Evolutionary conservation across 306 rosid species (phyloP).

Genomic region (Spatholobus suberectus): DNA sequence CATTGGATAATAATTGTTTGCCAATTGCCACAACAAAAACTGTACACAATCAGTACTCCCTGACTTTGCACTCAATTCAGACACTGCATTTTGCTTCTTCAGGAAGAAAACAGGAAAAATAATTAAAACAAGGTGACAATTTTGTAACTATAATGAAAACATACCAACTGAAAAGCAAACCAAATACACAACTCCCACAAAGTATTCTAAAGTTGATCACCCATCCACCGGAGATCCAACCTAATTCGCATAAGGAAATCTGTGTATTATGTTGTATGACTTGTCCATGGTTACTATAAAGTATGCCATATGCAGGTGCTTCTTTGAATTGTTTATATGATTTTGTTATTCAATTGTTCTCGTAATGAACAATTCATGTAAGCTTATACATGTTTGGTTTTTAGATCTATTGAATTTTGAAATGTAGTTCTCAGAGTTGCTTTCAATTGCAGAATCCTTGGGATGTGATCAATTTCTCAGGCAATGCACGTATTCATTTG

Average conservation of each 20-base stretch:
- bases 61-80: neutral
- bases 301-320: neutral
- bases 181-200: neutral
- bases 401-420: constrained; percentile 19
- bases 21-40: neutral
- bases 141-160: neutral
- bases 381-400: constrained; percentile 6
- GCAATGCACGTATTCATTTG: constrained; percentile 80
- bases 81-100: neutral
- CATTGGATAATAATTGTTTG: neutral
- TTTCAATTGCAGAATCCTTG: constrained; percentile 83
- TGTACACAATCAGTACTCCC: neutral
- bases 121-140: neutral
- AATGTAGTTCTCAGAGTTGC: constrained; percentile 29
- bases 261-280: neutral
- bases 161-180: neutral
- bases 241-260: neutral
- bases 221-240: neutral
- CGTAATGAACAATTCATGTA: constrained; percentile 15
- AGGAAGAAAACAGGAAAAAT: neutral
- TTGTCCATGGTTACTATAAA: neutral
- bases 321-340: neutral
- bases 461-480: constrained; percentile 80
- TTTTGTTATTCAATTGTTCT: neutral
- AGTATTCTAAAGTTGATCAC: neutral